These are phyloP conservation scores for Capsicum rhomboideum DNA, from an alignment of 257 asterid species.

Conservation along the genomic window DNA sequence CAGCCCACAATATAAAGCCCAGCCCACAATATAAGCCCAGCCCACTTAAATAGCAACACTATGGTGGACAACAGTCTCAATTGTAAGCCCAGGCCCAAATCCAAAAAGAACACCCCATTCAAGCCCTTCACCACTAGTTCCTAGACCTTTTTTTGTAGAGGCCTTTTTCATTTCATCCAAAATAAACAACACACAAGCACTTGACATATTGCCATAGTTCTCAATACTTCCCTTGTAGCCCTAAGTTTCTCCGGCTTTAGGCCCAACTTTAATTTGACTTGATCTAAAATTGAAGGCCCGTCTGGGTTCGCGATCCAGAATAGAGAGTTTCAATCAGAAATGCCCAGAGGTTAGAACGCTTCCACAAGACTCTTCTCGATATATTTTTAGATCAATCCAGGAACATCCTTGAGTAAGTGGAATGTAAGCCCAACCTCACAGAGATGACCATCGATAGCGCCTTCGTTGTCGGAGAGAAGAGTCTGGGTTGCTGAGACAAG, in stretches of 20 bases:
- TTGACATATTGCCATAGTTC: constrained; percentile 69
- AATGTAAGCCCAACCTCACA: constrained; percentile 57
- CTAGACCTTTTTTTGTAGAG: constrained; percentile 41
- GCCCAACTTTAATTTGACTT: constrained; percentile 42
- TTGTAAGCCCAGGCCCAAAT: constrained; percentile 74
- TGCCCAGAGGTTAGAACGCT: constrained; percentile 44
- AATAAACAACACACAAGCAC: constrained; percentile 52
- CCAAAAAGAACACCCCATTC: constrained; percentile 72
- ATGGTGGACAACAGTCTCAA: constrained; percentile 63
- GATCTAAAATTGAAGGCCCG: constrained; percentile 60
- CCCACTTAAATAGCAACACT: constrained; percentile 26
- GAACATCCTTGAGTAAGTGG: constrained; percentile 41
- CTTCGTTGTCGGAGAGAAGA: constrained; percentile 43
- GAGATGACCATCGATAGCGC: constrained; percentile 45
- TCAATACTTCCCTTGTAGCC: constrained; percentile 44
- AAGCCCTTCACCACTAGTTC: constrained; percentile 62
- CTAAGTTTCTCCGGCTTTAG: constrained; percentile 40
- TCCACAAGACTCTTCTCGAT: constrained; percentile 37
- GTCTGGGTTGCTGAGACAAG: constrained; percentile 53
- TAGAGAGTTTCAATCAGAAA: constrained; percentile 54
- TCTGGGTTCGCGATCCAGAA: constrained; percentile 78
- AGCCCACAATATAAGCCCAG: too few species aligned
- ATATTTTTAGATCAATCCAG: constrained; percentile 40
- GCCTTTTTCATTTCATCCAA: constrained; percentile 65
- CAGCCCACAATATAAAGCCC: too few species aligned